Evolutionary conservation across 2,329 filamentous ascomycete genomes (phyloP), one percentile per base, ranked within the genome.

Genomic region (Penicillium sp.): DNA sequence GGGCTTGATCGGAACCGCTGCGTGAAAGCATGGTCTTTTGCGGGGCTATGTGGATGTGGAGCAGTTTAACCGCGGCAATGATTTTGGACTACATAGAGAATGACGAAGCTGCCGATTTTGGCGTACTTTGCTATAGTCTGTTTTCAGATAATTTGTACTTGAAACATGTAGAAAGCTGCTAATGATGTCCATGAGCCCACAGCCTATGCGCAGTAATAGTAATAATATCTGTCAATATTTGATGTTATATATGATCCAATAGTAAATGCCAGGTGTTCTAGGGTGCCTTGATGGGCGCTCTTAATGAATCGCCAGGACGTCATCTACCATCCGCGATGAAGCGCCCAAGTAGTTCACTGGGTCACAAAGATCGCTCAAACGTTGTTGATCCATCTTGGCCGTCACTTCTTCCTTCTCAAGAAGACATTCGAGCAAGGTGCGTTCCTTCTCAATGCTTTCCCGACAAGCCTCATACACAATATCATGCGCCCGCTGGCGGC

Each of bases 381-480:
- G 75, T 31, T 80, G 69, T 37, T 75, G 73, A 35, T 79, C 72
- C 42, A 83, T 72, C 53, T 78, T 75, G 4, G 66, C 67, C 1
- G 72, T 77, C 14, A 83, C 76, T 46, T 79, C 75, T 9, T 71
- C 60, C 19, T 75, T 73, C 49, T 57, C 54, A 61, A 74, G 65
- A 47, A 81, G 67, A 55, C 73, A 75, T 55, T 83, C 79, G 16
- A 80, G 69, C 19, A 83, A 64, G 3, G 75, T 72, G 4, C 64
- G 70, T 14, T 76, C 68, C 19, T 69, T 73, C 62, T 83, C 81
- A 53, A 81, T 82, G 44, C 77, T 77, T 60, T 75, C 71, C 58
- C 77, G 78, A 64, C 83, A 86, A 2, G 81, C 81, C 58, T 79
- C 78, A 49, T 85, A 85, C 2, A 85, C 82, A 37, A 83, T 72